A percentile compares a stretch with the other conserved stretches of the same genome.
These are phyloP conservation scores for Colletotrichum tanaceti DNA, from an alignment of 2,329 filamentous ascomycete genomes.

Conservation along the genomic window DNA sequence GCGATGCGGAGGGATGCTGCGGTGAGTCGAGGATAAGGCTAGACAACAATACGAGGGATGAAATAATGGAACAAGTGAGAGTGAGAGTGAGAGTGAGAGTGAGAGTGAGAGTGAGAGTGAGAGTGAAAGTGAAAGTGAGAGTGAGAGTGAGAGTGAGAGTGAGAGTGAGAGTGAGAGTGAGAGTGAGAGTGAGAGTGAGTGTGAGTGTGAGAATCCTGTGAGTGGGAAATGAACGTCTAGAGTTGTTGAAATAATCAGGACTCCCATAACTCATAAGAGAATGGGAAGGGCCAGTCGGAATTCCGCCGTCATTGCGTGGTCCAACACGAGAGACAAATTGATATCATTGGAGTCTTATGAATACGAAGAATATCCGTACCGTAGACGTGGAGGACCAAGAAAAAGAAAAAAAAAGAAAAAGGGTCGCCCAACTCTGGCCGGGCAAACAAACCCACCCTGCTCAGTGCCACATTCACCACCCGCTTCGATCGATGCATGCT, in stretches of 20 bases:
- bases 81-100: too few species aligned
- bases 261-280: not conserved
- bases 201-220: too few species aligned
- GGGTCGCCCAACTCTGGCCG: not conserved
- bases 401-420: not conserved
- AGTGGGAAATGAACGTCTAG: not conserved
- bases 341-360: not conserved
- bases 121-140: too few species aligned
- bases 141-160: too few species aligned
- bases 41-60: too few species aligned
- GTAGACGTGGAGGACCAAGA: too few species aligned
- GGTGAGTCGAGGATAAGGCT: too few species aligned
- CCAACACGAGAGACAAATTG: not conserved
- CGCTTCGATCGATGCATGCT: slow-evolving; percentile 6
- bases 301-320: not conserved
- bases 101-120: too few species aligned
- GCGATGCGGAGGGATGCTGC: not conserved
- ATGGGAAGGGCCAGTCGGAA: not conserved
- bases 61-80: too few species aligned
- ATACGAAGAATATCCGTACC: too few species aligned
- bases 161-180: too few species aligned
- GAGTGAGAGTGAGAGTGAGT: too few species aligned
- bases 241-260: not conserved
- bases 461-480: slow-evolving; percentile 5
- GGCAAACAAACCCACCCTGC: slow-evolving; percentile 7